Conservation (phyloP, 2,329 filamentous ascomycete genomes). For the Clonostachys byssicola region DNA sequence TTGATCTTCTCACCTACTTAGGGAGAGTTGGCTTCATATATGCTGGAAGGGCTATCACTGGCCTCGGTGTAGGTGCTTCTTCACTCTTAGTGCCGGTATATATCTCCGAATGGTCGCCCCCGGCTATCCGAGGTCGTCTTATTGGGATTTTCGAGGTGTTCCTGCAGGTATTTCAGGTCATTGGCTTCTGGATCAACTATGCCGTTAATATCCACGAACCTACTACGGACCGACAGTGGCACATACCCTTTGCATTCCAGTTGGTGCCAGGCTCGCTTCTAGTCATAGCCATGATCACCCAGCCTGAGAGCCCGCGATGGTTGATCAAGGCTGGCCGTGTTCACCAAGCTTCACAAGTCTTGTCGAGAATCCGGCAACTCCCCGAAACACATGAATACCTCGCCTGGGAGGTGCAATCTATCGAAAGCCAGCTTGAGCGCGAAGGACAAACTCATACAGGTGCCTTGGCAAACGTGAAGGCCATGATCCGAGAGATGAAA, state of each 20-base stretch:
- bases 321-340: not conserved
- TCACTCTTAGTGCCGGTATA: slow-evolving; percentile 62
- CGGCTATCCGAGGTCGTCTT: slow-evolving; percentile 59
- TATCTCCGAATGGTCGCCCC: slow-evolving; percentile 56
- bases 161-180: slow-evolving; percentile 59
- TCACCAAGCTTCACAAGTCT: not conserved
- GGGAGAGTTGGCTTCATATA: too few species aligned
- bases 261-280: slow-evolving; percentile 63
- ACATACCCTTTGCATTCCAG: slow-evolving; percentile 62
- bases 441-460: slow-evolving; percentile 22
- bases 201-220: slow-evolving; percentile 49
- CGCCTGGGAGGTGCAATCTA: slow-evolving; percentile 2
- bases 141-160: slow-evolving; percentile 65
- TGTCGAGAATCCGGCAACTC: not conserved
- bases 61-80: slow-evolving; percentile 58
- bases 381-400: not conserved
- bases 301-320: slow-evolving; percentile 22
- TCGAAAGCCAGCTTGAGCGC: slow-evolving; percentile 13
- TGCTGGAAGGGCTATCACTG: slow-evolving; percentile 58
- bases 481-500: slow-evolving; percentile 7
- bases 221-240: slow-evolving; percentile 50
- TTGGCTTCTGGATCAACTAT: slow-evolving; percentile 65
- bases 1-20: too few species aligned
- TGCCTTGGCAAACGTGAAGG: slow-evolving; percentile 15
- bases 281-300: slow-evolving; percentile 44